These are phyloP conservation scores for Nakazawaea wickerhamii DNA, from an alignment of 805 yeast genomes.

Conservation along the genomic window DNA sequence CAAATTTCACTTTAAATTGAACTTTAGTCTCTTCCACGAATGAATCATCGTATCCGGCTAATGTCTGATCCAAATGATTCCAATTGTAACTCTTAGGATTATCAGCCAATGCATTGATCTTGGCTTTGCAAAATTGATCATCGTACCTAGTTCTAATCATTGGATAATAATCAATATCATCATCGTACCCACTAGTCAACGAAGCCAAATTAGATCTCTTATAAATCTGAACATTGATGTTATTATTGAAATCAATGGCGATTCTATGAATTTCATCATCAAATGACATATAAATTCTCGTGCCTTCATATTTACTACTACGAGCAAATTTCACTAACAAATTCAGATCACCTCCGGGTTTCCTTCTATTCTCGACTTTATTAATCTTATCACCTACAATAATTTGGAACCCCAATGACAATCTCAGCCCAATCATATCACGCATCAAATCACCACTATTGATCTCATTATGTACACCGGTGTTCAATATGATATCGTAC, in stretches of 20 bases:
- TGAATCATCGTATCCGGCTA: slow-evolving; percentile 88
- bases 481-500: slow-evolving; percentile 69
- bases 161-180: slow-evolving; percentile 35
- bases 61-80: slow-evolving; percentile 84
- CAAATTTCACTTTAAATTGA: slow-evolving; percentile 72
- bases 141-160: slow-evolving; percentile 77
- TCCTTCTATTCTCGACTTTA: slow-evolving; percentile 56
- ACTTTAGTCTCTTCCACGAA: slow-evolving; percentile 48
- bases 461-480: slow-evolving; percentile 46
- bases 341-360: slow-evolving; percentile 50
- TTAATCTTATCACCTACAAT: slow-evolving; percentile 68
- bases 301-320: slow-evolving; percentile 40
- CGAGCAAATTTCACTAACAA: slow-evolving; percentile 52
- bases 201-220: slow-evolving; percentile 30
- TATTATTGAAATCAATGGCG: slow-evolving; percentile 63
- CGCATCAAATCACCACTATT: slow-evolving; percentile 61
- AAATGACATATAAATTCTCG: slow-evolving; percentile 68
- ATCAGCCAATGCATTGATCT: slow-evolving; percentile 48
- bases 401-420: slow-evolving; percentile 86
- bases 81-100: slow-evolving; percentile 64
- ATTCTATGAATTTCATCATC: slow-evolving; percentile 85
- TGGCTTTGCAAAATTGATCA: slow-evolving; percentile 52
- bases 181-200: slow-evolving; percentile 17
- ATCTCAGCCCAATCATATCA: slow-evolving; percentile 80
- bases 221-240: slow-evolving; percentile 76